Evolutionary conservation across 2,329 filamentous ascomycete genomes (phyloP), one percentile per base, ranked within the genome.

Genomic region (Catunica adiposa): DNA sequence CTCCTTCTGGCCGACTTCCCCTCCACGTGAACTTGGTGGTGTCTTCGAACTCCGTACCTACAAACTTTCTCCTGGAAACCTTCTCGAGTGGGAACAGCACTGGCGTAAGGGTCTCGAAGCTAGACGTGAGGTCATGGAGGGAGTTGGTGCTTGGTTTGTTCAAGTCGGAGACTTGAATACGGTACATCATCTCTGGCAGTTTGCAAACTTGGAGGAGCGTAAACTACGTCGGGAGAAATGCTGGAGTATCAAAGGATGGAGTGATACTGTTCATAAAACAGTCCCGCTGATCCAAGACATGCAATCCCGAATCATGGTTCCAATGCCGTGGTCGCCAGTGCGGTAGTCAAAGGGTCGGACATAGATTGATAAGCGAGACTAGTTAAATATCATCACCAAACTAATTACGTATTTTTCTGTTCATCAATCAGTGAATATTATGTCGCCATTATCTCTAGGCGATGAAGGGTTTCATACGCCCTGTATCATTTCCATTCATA

Each of bases 31-130:
- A 64, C 79, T 98, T 0, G 92, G 92, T 56, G 92, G 92, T 48
- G 71, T 98, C 44, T 98, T 98, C 66, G 92, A 98, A 73, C 77
- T 98, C 34, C 86, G 92, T 54, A 96, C 92, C 1, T 98, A 98
- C 73, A 96, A 89, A 3, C 78, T 98, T 22, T 88, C 96, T 66
- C 92, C 92, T 0, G 92, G 92, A 44, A 96, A 96, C 67, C 76
- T 98, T 46, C 78, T 98, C 6, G 92, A 98, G 71, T 98, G 92
- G 92, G 92, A 98, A 76, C 94, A 87, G 42, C 92, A 98, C 71
- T 98, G 92, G 92, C 80, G 94, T 59, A 82, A 87, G 61, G 92
- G 92, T 25, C 77, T 98, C 55, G 86, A 86, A 69, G 92, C 92
- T 1, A 80, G 92, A 53, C 80, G 89, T 52, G 89, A 97, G 70